Evolutionary conservation across 495 filamentous ascomycete genomes (phyloP), one percentile per base, ranked within the genome.

Genomic region (Chaetomium cochliodes): DNA sequence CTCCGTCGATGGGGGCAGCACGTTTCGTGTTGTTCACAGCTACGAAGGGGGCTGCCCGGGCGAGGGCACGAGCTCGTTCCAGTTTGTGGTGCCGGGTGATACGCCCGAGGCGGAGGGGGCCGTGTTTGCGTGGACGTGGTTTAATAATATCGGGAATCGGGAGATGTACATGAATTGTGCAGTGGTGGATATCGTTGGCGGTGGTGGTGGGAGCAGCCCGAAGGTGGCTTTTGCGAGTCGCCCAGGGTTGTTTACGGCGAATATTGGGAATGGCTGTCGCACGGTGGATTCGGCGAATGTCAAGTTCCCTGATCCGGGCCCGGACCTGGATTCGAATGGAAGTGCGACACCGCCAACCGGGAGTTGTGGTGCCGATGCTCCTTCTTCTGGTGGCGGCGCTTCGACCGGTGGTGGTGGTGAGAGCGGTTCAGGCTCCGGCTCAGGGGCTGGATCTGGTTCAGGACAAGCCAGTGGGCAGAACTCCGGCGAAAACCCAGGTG

Each of bases 161-260:
- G 92, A 97, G 73, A 90, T 93, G 87, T 96, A 96, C 79, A 93
- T 92, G 91, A 90, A 93, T 80, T 97, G 92, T 63, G 89, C 86
- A 5, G 83, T 88, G 23, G 82, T 93, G 51, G 73, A 68, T 18
- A 77, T 85, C 57, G 65, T 41, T 2, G 61, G 67, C n/a, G 61
- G 66, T 1, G 53, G 62, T 1, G 58, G 53, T 5, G 41, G 51
- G 18, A 30, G 28, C 28, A 30, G 56, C 33, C 5, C 42, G 26
- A 39, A 22, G 39, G 53, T 62, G 12, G 15, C 58, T 16, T 66
- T 66, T 54, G 65, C 67, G 2, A 25, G 56, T 3, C 70, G 80
- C 3, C 84, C 85, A 2, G 69, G 74, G 33, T 62, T 86, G 13
- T 80, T 82, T 30, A 69, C 73, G 28, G 83, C 82, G 0, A 82